These are phyloP conservation scores for Boechera stricta DNA, from an alignment of 345 rosid genomes.

Conservation along the genomic window DNA sequence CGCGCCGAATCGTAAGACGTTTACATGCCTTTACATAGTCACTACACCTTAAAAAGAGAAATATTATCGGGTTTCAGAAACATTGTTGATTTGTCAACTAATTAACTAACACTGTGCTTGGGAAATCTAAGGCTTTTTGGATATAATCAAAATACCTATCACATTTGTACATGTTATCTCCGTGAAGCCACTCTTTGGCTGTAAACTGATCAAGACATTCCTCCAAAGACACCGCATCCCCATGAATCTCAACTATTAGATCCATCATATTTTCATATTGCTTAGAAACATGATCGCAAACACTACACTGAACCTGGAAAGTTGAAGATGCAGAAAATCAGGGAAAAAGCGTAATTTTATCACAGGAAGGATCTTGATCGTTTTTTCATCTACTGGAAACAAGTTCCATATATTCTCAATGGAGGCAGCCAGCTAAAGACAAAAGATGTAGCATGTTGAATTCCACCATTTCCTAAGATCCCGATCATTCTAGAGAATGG, in stretches of 20 bases:
- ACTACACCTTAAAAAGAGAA: constrained; percentile 60
- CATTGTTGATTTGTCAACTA: background rate
- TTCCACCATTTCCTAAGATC: background rate
- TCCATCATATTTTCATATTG: constrained; percentile 99
- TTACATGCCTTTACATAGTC: constrained; percentile 98
- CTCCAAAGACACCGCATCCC: constrained; percentile 88
- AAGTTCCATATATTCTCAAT: background rate
- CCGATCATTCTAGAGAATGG: background rate
- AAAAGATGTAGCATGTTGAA: background rate
- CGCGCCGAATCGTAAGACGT: constrained; percentile 69
- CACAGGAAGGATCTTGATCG: background rate
- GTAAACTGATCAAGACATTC: constrained; percentile 95
- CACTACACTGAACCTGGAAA: constrained; percentile 76
- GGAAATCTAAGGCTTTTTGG: constrained; percentile 1
- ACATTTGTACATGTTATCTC: constrained; percentile 97
- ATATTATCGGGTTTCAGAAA: background rate
- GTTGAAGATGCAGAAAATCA: constrained; percentile 18
- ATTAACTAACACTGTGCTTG: constrained; percentile 3
- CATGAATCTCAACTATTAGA: constrained; percentile 92
- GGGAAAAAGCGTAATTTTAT: constrained; percentile 8
- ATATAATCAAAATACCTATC: constrained; percentile 67
- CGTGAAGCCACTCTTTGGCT: constrained; percentile 83
- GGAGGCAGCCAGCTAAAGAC: background rate
- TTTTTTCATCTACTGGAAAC: background rate
- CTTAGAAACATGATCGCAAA: constrained; percentile 73